These are phyloP conservation scores for Cryptococcus sp. DNA, from an alignment of 1,284 basidiomycete species.

Conservation along the genomic window DNA sequence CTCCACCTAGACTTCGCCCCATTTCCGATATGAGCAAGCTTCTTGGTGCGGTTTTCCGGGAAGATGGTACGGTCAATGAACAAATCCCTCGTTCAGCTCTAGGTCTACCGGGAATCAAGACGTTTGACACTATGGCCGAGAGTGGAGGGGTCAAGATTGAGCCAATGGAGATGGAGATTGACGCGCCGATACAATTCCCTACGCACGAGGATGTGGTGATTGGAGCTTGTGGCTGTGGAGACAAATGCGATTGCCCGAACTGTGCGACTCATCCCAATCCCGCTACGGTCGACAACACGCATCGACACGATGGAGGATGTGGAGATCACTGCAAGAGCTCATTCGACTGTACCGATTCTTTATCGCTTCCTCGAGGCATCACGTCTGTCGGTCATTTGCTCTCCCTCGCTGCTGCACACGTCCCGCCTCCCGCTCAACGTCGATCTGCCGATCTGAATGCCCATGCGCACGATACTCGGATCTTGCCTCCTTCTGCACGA, in stretches of 20 bases:
- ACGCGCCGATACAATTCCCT: conserved; percentile 35
- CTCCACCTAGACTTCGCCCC: conserved; percentile 25
- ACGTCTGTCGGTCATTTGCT: conserved; percentile 44
- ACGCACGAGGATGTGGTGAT: conserved; percentile 40
- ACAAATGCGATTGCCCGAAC: conserved; percentile 44
- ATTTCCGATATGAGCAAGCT: conserved; percentile 37
- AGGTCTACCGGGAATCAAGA: conserved; percentile 37
- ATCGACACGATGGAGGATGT: conserved; percentile 23
- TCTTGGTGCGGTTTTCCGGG: conserved; percentile 37
- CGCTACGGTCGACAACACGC: conserved; percentile 1
- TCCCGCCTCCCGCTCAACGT: conserved; percentile 25
- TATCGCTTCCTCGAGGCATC: conserved; percentile 42
- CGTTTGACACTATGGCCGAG: conserved; percentile 34
- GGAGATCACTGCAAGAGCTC: conserved; percentile 35
- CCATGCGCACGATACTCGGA: conserved; percentile 32
- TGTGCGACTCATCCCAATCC: conserved; percentile 38
- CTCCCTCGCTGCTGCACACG: conserved; percentile 37
- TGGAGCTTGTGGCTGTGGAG: conserved; percentile 45
- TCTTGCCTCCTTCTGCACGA: conserved; percentile 33
- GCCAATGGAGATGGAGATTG: conserved; percentile 29
- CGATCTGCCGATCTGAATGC: conserved; percentile 25
- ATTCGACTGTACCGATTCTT: conserved; percentile 39
- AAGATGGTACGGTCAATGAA: conserved; percentile 30
- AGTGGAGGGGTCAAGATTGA: conserved; percentile 32
- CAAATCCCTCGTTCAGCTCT: conserved; percentile 37